phyloP scores from a whole-genome alignment of 2,329 filamentous ascomycete species.

The Metarhizium brunneum region DNA sequence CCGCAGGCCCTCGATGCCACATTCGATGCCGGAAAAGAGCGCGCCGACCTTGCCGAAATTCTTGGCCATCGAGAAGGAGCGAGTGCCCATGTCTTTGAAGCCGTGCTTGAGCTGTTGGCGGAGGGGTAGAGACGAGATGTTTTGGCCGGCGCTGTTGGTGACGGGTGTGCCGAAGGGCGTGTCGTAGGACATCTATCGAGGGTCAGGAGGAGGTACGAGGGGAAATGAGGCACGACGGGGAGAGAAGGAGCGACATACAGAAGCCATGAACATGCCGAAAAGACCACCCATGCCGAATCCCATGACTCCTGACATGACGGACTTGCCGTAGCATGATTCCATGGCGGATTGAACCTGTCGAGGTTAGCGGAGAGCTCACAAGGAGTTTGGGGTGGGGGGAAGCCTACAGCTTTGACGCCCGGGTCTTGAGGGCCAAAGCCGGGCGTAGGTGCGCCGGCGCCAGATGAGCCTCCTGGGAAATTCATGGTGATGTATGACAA shows the following conservation, averaged over 20 bases:
- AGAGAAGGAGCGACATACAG: conserved; percentile 47
- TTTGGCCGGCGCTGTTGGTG: conserved; percentile 25
- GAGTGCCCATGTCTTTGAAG: conserved; percentile 88
- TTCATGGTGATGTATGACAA: conserved; percentile 23
- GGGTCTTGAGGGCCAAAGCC: conserved; percentile 35
- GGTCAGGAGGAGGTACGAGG: conserved; percentile 8
- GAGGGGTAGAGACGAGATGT: conserved; percentile 59
- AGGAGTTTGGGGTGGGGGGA: background rate
- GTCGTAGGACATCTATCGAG: conserved; percentile 89
- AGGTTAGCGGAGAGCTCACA: background rate
- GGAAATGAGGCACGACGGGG: background rate
- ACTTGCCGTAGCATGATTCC: conserved; percentile 89
- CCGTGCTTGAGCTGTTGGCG: conserved; percentile 75
- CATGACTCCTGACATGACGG: conserved; percentile 81
- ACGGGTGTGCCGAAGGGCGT: conserved; percentile 61
- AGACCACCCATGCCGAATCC: conserved; percentile 89
- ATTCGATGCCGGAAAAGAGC: conserved; percentile 87
- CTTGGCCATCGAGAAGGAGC: conserved; percentile 75
- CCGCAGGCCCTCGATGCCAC: conserved; percentile 83
- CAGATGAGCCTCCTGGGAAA: conserved; percentile 23
- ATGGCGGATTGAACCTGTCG: conserved; percentile 69
- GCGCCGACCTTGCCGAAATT: conserved; percentile 94
- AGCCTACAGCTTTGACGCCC: conserved; percentile 39
- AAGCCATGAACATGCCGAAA: conserved; percentile 97
- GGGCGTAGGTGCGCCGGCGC: conserved; percentile 14